Evolutionary conservation across 2,329 filamentous ascomycete genomes (phyloP).

Genomic region (Trichoderma citrinoviride): DNA sequence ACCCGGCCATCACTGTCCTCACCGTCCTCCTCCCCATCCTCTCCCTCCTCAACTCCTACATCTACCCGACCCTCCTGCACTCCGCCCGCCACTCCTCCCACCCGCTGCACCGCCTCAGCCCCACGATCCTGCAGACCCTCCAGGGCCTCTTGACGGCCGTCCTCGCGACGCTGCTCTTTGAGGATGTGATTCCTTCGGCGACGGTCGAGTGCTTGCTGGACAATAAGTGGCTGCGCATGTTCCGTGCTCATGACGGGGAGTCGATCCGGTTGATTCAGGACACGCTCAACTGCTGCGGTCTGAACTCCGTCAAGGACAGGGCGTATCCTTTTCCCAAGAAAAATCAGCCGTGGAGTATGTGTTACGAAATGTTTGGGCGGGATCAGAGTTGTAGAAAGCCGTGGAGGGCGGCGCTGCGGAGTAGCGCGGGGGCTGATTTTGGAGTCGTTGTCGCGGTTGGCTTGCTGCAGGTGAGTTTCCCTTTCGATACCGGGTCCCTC

Average conservation of each 20-base stretch:
- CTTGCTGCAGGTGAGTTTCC: slow-evolving; percentile 51
- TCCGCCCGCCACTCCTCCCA: slow-evolving; percentile 26
- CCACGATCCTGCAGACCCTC: slow-evolving; percentile 40
- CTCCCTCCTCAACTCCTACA: slow-evolving; percentile 38
- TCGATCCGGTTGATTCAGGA: slow-evolving; percentile 63
- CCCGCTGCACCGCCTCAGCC: slow-evolving; percentile 29
- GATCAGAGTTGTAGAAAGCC: slow-evolving; percentile 47
- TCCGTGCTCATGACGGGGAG: slow-evolving; percentile 45
- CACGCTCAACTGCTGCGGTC: slow-evolving; percentile 63
- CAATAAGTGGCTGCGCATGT: slow-evolving; percentile 55
- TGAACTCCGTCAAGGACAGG: slow-evolving; percentile 55
- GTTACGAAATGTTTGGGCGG: slow-evolving; percentile 47
- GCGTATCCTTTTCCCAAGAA: slow-evolving; percentile 57
- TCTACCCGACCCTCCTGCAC: slow-evolving; percentile 35
- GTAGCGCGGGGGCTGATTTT: slow-evolving; percentile 54
- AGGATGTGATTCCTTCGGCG: slow-evolving; percentile 35
- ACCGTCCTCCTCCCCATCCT: slow-evolving; percentile 42
- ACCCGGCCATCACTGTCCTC: slow-evolving; percentile 37
- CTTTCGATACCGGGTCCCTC: neutral
- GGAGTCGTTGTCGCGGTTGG: slow-evolving; percentile 52
- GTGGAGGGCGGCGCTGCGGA: slow-evolving; percentile 57
- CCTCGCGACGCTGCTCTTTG: slow-evolving; percentile 45
- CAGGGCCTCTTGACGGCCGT: slow-evolving; percentile 44
- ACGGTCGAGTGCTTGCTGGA: slow-evolving; percentile 53
- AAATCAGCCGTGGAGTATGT: slow-evolving; percentile 32